Conservation (phyloP, 805 yeast species). For the Komagataella phaffii region DNA sequence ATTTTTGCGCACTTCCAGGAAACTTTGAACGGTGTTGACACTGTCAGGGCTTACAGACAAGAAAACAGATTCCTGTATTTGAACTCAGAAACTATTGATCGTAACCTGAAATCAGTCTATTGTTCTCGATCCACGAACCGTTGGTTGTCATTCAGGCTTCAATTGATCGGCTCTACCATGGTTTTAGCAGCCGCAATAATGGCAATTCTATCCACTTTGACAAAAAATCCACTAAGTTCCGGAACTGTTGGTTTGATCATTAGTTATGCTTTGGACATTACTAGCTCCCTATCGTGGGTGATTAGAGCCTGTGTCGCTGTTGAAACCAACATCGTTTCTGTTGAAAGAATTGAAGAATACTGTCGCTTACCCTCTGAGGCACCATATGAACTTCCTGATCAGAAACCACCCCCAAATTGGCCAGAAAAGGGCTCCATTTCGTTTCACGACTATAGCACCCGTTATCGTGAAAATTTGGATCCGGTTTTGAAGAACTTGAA, state of each 20-base stretch:
- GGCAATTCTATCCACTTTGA: conserved; percentile 25
- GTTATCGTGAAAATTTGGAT: conserved; percentile 43
- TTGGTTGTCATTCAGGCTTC: conserved; percentile 53
- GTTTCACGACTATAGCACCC: conserved; percentile 41
- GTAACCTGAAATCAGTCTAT: conserved; percentile 31
- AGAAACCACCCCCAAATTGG: conserved; percentile 33
- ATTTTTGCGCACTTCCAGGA: conserved; percentile 77
- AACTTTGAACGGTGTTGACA: conserved; percentile 62
- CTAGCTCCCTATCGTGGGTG: conserved; percentile 37
- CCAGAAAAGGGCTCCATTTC: conserved; percentile 37
- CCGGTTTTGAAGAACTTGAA: conserved; percentile 40
- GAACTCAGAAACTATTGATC: conserved; percentile 37
- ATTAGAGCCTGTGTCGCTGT: conserved; percentile 51
- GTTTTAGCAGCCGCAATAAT: conserved; percentile 36
- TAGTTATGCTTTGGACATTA: conserved; percentile 49
- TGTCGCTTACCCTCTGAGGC: conserved; percentile 71
- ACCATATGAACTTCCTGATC: conserved; percentile 37
- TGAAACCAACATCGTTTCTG: conserved; percentile 60
- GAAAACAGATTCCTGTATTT: conserved; percentile 42
- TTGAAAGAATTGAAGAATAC: conserved; percentile 88
- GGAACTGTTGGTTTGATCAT: conserved; percentile 54
- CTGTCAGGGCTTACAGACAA: conserved; percentile 70
- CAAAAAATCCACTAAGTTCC: conserved; percentile 32
- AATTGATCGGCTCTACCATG: conserved; percentile 44
- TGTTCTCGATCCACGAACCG: conserved; percentile 43